phyloP scores from a whole-genome alignment of 192 early-diverging fungal species.

The Diversispora epigaea region DNA sequence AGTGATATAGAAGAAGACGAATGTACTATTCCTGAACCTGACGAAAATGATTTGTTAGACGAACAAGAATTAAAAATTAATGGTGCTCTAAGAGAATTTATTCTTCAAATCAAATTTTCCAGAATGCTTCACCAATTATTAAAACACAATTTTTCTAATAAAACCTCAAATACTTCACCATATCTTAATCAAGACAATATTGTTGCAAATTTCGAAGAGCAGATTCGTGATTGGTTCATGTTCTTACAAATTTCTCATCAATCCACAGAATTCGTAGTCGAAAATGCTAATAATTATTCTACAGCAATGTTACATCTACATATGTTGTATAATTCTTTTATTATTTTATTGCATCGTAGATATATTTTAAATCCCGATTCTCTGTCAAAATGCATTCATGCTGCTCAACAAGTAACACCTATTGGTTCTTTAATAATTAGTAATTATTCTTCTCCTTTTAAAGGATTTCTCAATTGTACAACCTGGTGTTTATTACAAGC shows the following conservation, averaged over 20 bases:
- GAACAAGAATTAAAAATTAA: slow-evolving; percentile 15
- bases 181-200: neutral
- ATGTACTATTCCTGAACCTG: slow-evolving; percentile 25
- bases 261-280: neutral
- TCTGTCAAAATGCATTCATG: neutral
- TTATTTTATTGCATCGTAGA: slow-evolving; percentile 7
- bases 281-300: neutral
- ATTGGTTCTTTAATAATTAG: neutral
- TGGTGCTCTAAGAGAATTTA: slow-evolving; percentile 12
- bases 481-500: slow-evolving; percentile 31
- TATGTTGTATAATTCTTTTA: slow-evolving; percentile 22
- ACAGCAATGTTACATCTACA: neutral
- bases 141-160: slow-evolving; percentile 10
- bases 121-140: slow-evolving; percentile 17
- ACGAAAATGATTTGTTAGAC: neutral
- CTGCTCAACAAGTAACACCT: neutral
- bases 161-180: neutral
- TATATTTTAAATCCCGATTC: slow-evolving; percentile 16
- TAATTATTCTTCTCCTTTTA: slow-evolving; percentile 3
- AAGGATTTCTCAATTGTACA: slow-evolving; percentile 21
- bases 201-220: slow-evolving; percentile 2
- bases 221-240: slow-evolving; percentile 9
- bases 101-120: slow-evolving; percentile 20
- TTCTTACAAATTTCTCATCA: neutral
- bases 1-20: slow-evolving; percentile 25